These are phyloP conservation scores for Pyrenophora seminiperda DNA, from an alignment of 2,329 filamentous ascomycete genomes.

Conservation along the genomic window DNA sequence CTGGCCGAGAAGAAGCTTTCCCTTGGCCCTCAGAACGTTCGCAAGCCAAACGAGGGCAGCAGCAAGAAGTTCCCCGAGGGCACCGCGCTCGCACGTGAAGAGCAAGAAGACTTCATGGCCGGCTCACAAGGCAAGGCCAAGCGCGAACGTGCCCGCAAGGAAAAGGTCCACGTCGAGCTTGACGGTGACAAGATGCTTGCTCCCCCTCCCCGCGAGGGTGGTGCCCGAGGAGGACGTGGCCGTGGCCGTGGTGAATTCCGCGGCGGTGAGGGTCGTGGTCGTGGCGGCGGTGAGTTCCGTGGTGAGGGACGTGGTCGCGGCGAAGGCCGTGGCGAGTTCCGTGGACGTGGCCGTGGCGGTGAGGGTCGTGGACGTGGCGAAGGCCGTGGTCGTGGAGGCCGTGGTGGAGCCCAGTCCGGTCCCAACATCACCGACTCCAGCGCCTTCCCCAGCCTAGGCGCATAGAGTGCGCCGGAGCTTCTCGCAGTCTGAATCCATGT, in stretches of 20 bases:
- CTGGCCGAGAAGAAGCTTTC: slow-evolving; percentile 76
- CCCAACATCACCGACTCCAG: slow-evolving; percentile 58
- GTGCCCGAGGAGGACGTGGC: slow-evolving; percentile 59
- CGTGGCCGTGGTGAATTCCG: slow-evolving; percentile 59
- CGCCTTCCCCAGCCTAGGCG: slow-evolving; percentile 61
- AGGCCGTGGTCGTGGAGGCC: slow-evolving; percentile 58
- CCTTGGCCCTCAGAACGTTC: slow-evolving; percentile 71
- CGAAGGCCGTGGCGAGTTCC: slow-evolving; percentile 55
- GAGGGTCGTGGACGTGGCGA: slow-evolving; percentile 54
- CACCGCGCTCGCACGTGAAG: slow-evolving; percentile 65
- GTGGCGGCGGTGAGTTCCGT: slow-evolving; percentile 54
- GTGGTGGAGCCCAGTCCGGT: slow-evolving; percentile 45
- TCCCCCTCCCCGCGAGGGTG: slow-evolving; percentile 59
- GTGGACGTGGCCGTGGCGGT: slow-evolving; percentile 53
- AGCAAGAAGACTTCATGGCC: slow-evolving; percentile 76
- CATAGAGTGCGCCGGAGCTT: slow-evolving; percentile 40
- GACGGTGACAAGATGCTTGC: slow-evolving; percentile 67
- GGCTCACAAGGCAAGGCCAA: slow-evolving; percentile 74
- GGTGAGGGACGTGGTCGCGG: slow-evolving; percentile 54
- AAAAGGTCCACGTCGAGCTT: slow-evolving; percentile 87
- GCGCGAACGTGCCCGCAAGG: slow-evolving; percentile 87
- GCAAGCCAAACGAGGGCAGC: slow-evolving; percentile 90
- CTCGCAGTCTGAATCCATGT: slow-evolving; percentile 20
- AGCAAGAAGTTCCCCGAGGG: slow-evolving; percentile 94
- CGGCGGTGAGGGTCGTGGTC: slow-evolving; percentile 58